Evolutionary conservation across 768 basidiomycete species (phyloP).

Genomic region (Pisolithus sp.): DNA sequence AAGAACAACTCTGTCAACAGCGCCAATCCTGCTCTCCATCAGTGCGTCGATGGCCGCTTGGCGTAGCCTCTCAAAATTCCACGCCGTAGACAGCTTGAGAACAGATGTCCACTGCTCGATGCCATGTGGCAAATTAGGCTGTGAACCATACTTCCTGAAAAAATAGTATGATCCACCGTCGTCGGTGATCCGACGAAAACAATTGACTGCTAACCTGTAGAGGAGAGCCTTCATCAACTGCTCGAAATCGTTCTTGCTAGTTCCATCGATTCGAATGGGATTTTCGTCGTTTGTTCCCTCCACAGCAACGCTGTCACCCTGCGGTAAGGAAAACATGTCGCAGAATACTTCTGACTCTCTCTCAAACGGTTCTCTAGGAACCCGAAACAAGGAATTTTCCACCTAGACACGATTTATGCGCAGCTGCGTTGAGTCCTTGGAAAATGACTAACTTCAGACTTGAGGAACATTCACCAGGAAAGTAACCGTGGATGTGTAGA

Average conservation of each 20-base stretch:
- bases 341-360: not conserved
- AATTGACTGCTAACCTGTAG: not conserved
- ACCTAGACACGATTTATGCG: not conserved
- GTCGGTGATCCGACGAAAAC: not conserved
- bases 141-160: not conserved
- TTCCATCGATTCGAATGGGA: not conserved
- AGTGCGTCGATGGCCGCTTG: slow-evolving; percentile 19
- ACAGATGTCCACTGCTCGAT: slow-evolving; percentile 30
- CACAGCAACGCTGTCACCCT: not conserved
- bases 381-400: not conserved
- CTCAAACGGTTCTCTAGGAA: not conserved
- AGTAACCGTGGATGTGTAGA: too few species aligned
- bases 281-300: not conserved
- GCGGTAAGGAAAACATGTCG: not conserved
- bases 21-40: slow-evolving; percentile 8
- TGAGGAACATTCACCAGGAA: too few species aligned
- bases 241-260: not conserved
- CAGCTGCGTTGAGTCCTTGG: too few species aligned
- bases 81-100: slow-evolving; percentile 32
- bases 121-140: not conserved
- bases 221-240: not conserved
- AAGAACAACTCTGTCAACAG: slow-evolving; percentile 30
- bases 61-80: slow-evolving; percentile 28
- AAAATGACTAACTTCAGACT: too few species aligned
- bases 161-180: not conserved